Percentiles rank a stretch among this genome's conserved stretches.
These are phyloP conservation scores for Epichloe elymi DNA, from an alignment of 2,329 filamentous ascomycete species.

Conservation along the genomic window DNA sequence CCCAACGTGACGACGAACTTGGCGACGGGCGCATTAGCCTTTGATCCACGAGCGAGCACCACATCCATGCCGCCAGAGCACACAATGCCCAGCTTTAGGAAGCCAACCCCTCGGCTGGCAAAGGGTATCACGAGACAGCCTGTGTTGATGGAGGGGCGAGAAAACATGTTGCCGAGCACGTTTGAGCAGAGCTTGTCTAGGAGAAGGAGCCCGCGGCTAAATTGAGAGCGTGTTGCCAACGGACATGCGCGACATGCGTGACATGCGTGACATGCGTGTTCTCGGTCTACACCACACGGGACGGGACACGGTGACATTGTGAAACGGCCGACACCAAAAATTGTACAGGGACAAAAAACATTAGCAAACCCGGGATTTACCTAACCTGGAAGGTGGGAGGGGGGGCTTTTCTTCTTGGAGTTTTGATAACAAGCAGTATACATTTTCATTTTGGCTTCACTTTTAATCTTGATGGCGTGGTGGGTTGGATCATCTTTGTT, in stretches of 20 bases:
- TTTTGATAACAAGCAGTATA: background rate
- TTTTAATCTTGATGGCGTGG: background rate
- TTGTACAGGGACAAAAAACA: background rate
- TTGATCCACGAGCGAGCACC: constrained; percentile 30
- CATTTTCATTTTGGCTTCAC: background rate
- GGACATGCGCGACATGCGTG: too few species aligned
- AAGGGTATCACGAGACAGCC: constrained; percentile 19
- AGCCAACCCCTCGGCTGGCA: constrained; percentile 20
- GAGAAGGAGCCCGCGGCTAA: constrained; percentile 43
- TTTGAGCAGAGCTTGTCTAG: constrained; percentile 32
- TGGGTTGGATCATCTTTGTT: background rate
- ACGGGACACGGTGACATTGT: background rate
- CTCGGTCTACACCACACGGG: too few species aligned
- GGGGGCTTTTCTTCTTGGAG: too few species aligned
- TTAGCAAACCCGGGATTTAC: background rate
- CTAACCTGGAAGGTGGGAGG: background rate
- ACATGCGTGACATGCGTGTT: too few species aligned
- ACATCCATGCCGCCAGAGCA: constrained; percentile 28
- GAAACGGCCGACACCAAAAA: background rate
- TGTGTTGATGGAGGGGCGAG: constrained; percentile 30
- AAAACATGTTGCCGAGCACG: constrained; percentile 35
- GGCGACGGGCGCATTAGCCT: constrained; percentile 22
- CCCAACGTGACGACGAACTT: constrained; percentile 33
- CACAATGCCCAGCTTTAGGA: constrained; percentile 35
- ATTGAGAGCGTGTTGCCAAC: constrained; percentile 12